These are phyloP conservation scores for Euptelea pleiosperma DNA, from an alignment of 164 flowering plant genomes.

Conservation along the genomic window DNA sequence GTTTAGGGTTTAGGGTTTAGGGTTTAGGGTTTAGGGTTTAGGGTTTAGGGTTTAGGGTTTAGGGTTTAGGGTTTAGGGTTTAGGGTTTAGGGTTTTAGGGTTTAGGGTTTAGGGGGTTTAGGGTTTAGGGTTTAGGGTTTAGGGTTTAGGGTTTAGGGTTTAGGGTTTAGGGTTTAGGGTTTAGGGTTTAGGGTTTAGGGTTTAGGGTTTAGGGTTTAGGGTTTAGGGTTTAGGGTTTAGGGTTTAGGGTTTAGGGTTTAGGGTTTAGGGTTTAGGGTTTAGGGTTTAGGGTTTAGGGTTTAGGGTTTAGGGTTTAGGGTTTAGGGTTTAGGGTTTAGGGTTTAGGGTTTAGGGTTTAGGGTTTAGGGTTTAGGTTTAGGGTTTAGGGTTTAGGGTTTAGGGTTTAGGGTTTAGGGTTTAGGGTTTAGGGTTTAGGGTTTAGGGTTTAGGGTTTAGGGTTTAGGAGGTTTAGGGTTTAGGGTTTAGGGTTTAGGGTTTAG, in stretches of 20 bases:
- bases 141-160: slow-evolving; percentile 16
- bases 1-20: slow-evolving; percentile 2
- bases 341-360: slow-evolving; percentile 17
- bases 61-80: slow-evolving; percentile 17
- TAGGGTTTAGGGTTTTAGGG: slow-evolving; percentile 8
- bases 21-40: slow-evolving; percentile 11
- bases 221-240: slow-evolving; percentile 1
- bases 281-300: slow-evolving; percentile 16
- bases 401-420: slow-evolving; percentile 12
- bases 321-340: slow-evolving; percentile 18
- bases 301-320: slow-evolving; percentile 14
- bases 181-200: slow-evolving; percentile 3
- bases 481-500: slow-evolving; percentile 11
- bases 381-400: slow-evolving; percentile 12
- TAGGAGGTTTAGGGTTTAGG: slow-evolving; percentile 13
- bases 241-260: slow-evolving; percentile 3
- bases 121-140: slow-evolving; percentile 7
- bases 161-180: slow-evolving; percentile 4
- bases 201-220: slow-evolving; percentile 4
- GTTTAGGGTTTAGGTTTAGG: slow-evolving; percentile 16
- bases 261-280: slow-evolving; percentile 10
- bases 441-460: slow-evolving; percentile 10
- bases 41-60: slow-evolving; percentile 18
- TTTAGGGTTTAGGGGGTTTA: slow-evolving; percentile 12
- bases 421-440: slow-evolving; percentile 12